Base-by-base conservation (phyloP, 371 early-diverging fungal genomes). In the Mortierella sp. region DNA sequence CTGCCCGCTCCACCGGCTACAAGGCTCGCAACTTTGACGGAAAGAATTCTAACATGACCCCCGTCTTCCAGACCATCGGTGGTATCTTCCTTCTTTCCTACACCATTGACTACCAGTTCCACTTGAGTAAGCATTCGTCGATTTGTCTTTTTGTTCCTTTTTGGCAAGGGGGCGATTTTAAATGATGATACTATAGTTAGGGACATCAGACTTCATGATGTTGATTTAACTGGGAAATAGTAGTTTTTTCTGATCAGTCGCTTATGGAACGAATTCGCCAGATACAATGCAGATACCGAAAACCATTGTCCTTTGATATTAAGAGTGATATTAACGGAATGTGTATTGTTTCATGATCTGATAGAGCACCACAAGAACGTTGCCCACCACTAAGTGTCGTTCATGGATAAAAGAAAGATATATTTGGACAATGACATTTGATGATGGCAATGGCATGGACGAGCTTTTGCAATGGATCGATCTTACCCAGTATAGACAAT, bases 301-400 rank as follows among this genome's bases (percentile, higher is more conserved):
- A 16, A 3, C 16, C 19, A 47, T 47, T 47, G 4, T 13, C 19
- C 19, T 9, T 47, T 19, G 13, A 47, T 16, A 16, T 47, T 19
- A 16, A 16, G 19, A 47, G 16, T 4, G 47, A 47, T 19, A 22
- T 13, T 59, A 55, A 19, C 52, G 47, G 15, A 50, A 43, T 36
- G 45, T 41, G 24, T 21, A 22, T 21, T 52, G 22, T n/a, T 21
- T 52, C 21, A 52, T 52, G 16, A 52, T 24, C 0, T 43, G 48
- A 47, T 77, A 90, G 90, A 90, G 87, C 90, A 90, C 87, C 90
- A 90, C 88, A 90, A 90, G 90, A 90, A 89, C 83, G 90, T 87
- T 72, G 89, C 88, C 72, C 90, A 90, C 85, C 90, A 90, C 77
- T 90, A 90, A 72, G 69, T 58, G n/a, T 52, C 9, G 33, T 43